Percentiles rank a stretch among this genome's conserved stretches.
Evolutionary conservation across 75 land plant genomes (phyloP).

Genomic region (Pseudotsuga menziesii): DNA sequence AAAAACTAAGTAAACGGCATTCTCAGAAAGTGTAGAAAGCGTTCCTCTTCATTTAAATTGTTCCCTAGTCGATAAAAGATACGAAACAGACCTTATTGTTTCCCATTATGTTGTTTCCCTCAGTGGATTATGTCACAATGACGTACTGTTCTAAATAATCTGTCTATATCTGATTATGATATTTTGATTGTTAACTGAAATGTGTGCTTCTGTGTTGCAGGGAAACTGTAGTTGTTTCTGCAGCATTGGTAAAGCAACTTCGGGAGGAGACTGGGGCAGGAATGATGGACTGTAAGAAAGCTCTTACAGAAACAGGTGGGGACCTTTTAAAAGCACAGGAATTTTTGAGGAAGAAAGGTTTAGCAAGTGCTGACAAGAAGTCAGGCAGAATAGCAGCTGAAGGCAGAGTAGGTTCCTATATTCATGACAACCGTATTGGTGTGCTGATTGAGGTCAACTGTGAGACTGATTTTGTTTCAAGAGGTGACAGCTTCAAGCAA

Average conservation of each 20-base stretch:
- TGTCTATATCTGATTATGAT: not conserved
- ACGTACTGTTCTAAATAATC: too few species aligned
- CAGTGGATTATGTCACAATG: not conserved
- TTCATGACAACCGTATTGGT: slow-evolving; percentile 90
- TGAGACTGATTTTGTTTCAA: slow-evolving; percentile 94
- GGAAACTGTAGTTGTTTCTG: slow-evolving; percentile 48
- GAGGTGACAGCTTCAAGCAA: slow-evolving; percentile 77
- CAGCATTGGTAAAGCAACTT: slow-evolving; percentile 84
- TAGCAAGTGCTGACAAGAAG: slow-evolving; percentile 91
- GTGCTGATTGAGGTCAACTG: slow-evolving; percentile 85
- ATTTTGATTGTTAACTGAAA: not conserved
- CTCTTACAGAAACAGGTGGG: slow-evolving; percentile 78
- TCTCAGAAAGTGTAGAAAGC: not conserved
- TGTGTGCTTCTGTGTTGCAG: slow-evolving; percentile 25
- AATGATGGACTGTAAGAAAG: slow-evolving; percentile 99
- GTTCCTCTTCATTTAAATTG: too few species aligned
- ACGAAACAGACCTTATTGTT: not conserved
- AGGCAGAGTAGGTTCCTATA: slow-evolving; percentile 81
- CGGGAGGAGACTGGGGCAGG: slow-evolving; percentile 98
- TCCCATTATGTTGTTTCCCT: not conserved
- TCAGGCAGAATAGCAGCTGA: slow-evolving; percentile 83
- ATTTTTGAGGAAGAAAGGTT: slow-evolving; percentile 87
- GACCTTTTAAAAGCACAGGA: slow-evolving; percentile 83
- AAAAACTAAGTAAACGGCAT: too few species aligned
- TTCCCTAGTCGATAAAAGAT: not conserved